Evolutionary conservation across 2,329 filamentous ascomycete genomes (phyloP), one percentile per base, ranked within the genome.

Genomic region (Alternaria sp.): DNA sequence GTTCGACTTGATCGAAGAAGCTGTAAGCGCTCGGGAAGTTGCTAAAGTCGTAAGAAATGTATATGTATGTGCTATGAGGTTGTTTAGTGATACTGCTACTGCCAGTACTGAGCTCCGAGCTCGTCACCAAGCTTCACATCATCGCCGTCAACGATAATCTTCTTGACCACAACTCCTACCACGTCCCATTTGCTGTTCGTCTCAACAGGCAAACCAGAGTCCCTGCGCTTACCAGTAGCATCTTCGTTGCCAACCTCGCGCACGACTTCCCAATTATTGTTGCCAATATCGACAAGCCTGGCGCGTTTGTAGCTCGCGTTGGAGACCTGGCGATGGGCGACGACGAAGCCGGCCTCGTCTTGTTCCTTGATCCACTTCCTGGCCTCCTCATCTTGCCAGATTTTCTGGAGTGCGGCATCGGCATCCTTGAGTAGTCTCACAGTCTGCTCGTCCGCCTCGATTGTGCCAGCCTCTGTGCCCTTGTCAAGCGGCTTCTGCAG

Each of bases 251-350:
- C 73, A 19, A 77, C 67, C 53, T 78, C 75, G 12, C 76, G 68
- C 10, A 74, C 66, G 4, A 79, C 75, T 61, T 79, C 76, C 62
- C 65, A 78, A 17, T 73, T 73, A 10, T 68, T 67, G 32, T 72
- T 68, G 15, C 76, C 77, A 2, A 70, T 63, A 50, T 77, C 76
- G 6, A 75, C 69, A 15, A 79, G 68, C 32, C 67, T 62, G 3
- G 77, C 77, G 19, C 76, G 77, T 67, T 75, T 78, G 65, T 78
- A 79, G 56, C 74, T 77, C 25, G 76, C 75, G 62, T 78, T 78
- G 13, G 67, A 72, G 12, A 78, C 73, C 55, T 75, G 68, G 3
- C 76, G 65, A 11, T 69, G 63, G 1, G 73, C 74, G 19, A 75
- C 71, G 5, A 79, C 76, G 25, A 79, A 77, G n/a, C 74, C 75